Evolutionary conservation across 352 stramenopile species (phyloP).

Genomic region (Phytophthora macrochlamydospora): DNA sequence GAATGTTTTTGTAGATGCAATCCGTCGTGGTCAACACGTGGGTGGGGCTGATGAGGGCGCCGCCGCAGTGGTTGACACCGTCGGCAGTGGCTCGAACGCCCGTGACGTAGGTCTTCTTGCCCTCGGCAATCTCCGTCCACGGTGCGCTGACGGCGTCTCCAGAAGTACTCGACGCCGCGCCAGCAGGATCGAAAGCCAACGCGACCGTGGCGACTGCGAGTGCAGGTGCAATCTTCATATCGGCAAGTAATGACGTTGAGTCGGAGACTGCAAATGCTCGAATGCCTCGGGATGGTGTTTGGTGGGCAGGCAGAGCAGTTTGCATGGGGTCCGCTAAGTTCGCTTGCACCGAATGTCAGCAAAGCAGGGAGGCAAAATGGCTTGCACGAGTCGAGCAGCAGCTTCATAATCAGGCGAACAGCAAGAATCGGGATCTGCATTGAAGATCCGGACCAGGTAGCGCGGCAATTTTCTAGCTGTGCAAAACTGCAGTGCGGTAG

Average conservation of each 20-base stretch:
- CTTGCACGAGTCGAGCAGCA: not conserved
- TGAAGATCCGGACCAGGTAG: slow-evolving; percentile 15
- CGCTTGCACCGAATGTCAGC: slow-evolving; percentile 25
- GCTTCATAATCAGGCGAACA: slow-evolving; percentile 5
- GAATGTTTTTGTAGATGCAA: slow-evolving; percentile 50
- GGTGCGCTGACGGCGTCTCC: slow-evolving; percentile 21
- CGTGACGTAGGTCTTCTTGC: slow-evolving; percentile 44
- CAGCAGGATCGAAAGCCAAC: slow-evolving; percentile 5
- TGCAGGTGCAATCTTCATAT: slow-evolving; percentile 24
- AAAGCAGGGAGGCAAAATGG: slow-evolving; percentile 11
- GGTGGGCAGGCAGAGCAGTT: slow-evolving; percentile 10
- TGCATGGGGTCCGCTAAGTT: slow-evolving; percentile 17
- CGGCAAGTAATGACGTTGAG: not conserved
- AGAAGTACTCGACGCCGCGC: slow-evolving; percentile 10
- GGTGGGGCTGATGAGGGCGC: slow-evolving; percentile 48
- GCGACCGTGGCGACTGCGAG: slow-evolving; percentile 11
- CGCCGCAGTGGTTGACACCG: slow-evolving; percentile 33
- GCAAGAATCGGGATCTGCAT: slow-evolving; percentile 23
- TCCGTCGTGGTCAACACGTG: slow-evolving; percentile 47
- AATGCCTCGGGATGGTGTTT: slow-evolving; percentile 28
- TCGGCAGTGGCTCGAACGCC: slow-evolving; percentile 35
- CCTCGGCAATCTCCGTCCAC: slow-evolving; percentile 29
- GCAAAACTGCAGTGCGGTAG: not conserved
- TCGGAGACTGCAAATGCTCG: slow-evolving; percentile 24
- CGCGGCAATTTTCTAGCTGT: not conserved